phyloP scores from a whole-genome alignment of 2,329 filamentous ascomycete species.

The Pseudocercospora crystallina region DNA sequence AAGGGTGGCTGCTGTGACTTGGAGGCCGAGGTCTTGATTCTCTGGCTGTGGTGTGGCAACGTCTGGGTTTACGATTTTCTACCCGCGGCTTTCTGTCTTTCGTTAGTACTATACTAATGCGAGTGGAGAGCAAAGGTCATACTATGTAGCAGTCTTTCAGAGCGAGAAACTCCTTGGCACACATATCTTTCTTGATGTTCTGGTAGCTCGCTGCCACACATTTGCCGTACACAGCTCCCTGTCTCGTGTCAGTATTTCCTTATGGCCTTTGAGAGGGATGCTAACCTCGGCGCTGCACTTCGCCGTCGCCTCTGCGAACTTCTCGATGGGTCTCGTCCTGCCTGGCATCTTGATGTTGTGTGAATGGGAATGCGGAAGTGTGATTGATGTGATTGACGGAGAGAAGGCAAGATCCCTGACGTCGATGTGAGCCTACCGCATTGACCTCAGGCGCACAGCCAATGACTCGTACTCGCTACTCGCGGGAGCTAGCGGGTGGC shows the following conservation, averaged over 20 bases:
- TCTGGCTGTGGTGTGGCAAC: too few relatives aligned
- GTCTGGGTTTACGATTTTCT: conserved; percentile 23
- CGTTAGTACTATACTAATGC: not conserved
- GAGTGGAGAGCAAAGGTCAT: conserved; percentile 33
- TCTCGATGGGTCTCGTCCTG: conserved; percentile 65
- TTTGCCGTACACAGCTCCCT: conserved; percentile 86
- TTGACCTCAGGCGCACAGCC: too few relatives aligned
- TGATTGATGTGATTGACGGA: not conserved
- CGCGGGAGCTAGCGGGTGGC: too few relatives aligned
- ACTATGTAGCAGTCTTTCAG: conserved; percentile 89
- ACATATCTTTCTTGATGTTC: conserved; percentile 87
- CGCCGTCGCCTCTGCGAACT: conserved; percentile 63
- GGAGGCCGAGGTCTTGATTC: not conserved
- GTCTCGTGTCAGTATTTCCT: conserved; percentile 7
- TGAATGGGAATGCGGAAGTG: not conserved
- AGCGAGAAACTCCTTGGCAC: conserved; percentile 76
- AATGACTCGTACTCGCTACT: too few relatives aligned
- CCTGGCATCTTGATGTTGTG: conserved; percentile 36
- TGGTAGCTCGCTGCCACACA: conserved; percentile 91
- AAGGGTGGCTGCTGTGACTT: too few relatives aligned
- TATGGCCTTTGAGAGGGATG: not conserved
- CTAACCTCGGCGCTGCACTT: conserved; percentile 66
- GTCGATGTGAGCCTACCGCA: too few relatives aligned
- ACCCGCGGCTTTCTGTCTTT: conserved; percentile 28
- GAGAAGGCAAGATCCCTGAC: too few relatives aligned